Conservation (phyloP, 2,329 filamentous ascomycete genomes). For the Paecilomyces niveus region DNA sequence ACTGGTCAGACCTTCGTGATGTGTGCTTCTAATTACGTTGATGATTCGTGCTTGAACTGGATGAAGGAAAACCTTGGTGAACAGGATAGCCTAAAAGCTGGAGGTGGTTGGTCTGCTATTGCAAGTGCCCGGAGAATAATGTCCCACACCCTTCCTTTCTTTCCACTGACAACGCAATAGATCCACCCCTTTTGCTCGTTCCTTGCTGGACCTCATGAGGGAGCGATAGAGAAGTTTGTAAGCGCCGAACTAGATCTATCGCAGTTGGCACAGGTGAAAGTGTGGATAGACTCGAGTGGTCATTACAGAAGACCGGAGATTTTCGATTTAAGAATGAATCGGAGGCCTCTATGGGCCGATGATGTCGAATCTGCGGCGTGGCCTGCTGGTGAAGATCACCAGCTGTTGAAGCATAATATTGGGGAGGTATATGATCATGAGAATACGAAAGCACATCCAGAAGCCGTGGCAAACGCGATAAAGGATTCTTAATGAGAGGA, state of each 20-base stretch:
- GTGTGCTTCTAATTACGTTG: conserved; percentile 36
- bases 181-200: conserved; percentile 29
- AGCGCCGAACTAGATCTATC: conserved; percentile 28
- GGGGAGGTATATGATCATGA: not conserved
- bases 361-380: conserved; percentile 7
- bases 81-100: conserved; percentile 25
- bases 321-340: conserved; percentile 23
- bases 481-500: no score
- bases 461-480: no score
- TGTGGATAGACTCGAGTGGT: conserved; percentile 30
- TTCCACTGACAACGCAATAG: not conserved
- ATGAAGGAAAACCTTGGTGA: conserved; percentile 29
- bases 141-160: not conserved
- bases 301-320: conserved; percentile 31
- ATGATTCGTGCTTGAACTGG: conserved; percentile 35
- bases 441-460: conserved; percentile 10
- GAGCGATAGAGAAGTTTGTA: conserved; percentile 25
- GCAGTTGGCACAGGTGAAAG: conserved; percentile 24
- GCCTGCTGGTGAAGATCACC: not conserved
- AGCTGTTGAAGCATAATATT: not conserved
- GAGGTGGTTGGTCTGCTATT: conserved; percentile 29
- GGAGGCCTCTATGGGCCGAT: conserved; percentile 22
- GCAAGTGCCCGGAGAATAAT: not conserved
- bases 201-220: conserved; percentile 27
- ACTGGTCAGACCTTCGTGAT: conserved; percentile 41